These are phyloP conservation scores for Botrytis deweyae DNA, from an alignment of 2,329 filamentous ascomycete genomes.

Conservation along the genomic window DNA sequence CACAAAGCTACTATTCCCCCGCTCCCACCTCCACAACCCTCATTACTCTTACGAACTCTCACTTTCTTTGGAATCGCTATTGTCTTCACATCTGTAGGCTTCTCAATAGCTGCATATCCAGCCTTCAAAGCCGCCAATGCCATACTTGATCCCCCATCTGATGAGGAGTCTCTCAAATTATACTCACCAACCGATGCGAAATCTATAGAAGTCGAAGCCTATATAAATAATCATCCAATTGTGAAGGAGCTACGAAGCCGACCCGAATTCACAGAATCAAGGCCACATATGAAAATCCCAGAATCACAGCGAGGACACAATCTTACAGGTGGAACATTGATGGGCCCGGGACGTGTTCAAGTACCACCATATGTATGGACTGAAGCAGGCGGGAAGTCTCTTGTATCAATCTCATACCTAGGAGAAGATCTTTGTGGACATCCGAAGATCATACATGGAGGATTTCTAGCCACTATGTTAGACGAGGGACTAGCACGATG, in stretches of 20 bases:
- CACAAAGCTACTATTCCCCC: not conserved
- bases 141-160: slow-evolving; percentile 57
- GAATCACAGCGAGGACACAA: slow-evolving; percentile 66
- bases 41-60: slow-evolving; percentile 47
- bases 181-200: slow-evolving; percentile 58
- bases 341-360: slow-evolving; percentile 71
- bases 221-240: slow-evolving; percentile 75
- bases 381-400: slow-evolving; percentile 65
- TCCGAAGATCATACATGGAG: slow-evolving; percentile 86
- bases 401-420: slow-evolving; percentile 74
- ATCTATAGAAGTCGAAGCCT: slow-evolving; percentile 62
- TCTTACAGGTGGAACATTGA: slow-evolving; percentile 77
- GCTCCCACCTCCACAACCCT: slow-evolving; percentile 35
- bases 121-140: slow-evolving; percentile 50
- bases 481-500: slow-evolving; percentile 88
- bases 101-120: slow-evolving; percentile 56
- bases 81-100: slow-evolving; percentile 51
- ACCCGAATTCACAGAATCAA: slow-evolving; percentile 68
- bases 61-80: slow-evolving; percentile 49
- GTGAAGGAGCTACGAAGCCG: slow-evolving; percentile 65
- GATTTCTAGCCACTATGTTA: slow-evolving; percentile 84
- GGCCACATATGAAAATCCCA: slow-evolving; percentile 87
- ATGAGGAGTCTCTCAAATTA: slow-evolving; percentile 70
- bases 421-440: slow-evolving; percentile 83
- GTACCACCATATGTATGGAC: slow-evolving; percentile 80